Evolutionary conservation across 768 basidiomycete species (phyloP).

Genomic region (Suillus luteus): DNA sequence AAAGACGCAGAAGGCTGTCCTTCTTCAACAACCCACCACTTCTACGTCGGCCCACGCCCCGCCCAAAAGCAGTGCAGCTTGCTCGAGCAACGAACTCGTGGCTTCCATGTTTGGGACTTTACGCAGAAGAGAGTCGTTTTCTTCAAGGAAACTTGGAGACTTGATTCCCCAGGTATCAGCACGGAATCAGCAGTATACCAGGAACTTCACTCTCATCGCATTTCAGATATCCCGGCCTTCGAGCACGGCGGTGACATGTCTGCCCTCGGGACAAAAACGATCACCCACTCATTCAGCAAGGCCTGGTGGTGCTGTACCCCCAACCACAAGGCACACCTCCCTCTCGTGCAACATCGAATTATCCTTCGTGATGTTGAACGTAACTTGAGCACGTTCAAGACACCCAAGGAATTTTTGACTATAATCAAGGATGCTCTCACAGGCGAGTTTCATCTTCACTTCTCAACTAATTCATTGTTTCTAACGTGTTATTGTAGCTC

Average conservation of each 20-base stretch:
- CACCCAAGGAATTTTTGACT: neutral
- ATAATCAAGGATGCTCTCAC: slow-evolving; percentile 1
- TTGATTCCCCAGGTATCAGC: slow-evolving; percentile 9
- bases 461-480: neutral
- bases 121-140: slow-evolving; percentile 20
- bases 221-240: slow-evolving; percentile 29
- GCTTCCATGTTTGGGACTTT: neutral
- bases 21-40: neutral
- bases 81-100: neutral
- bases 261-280: slow-evolving; percentile 9
- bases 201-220: slow-evolving; percentile 18
- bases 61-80: neutral
- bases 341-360: slow-evolving; percentile 3
- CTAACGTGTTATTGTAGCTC: slow-evolving; percentile 16
- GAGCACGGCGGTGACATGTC: slow-evolving; percentile 34
- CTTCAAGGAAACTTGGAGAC: slow-evolving; percentile 36
- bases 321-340: too few species aligned
- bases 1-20: neutral
- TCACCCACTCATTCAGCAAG: slow-evolving; percentile 12
- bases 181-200: slow-evolving; percentile 26
- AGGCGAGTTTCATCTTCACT: neutral
- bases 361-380: slow-evolving; percentile 7
- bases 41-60: neutral
- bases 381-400: neutral
- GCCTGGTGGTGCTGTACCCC: neutral